A percentile compares a stretch with the other conserved stretches of the same genome.
phyloP scores from a whole-genome alignment of 345 rosid species.

The Camelina laxa region DNA sequence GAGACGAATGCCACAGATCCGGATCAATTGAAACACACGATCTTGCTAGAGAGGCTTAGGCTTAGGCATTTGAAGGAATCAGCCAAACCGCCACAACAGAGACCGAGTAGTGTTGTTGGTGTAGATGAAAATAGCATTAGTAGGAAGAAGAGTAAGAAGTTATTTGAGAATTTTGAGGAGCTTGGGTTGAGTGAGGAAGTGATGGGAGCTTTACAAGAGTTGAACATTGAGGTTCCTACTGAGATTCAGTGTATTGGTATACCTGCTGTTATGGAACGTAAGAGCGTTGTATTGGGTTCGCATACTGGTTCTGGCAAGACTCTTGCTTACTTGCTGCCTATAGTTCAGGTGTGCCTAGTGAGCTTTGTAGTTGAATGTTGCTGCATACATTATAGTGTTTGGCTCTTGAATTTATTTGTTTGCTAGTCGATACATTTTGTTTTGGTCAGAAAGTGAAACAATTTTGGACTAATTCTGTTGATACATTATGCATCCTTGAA shows the following conservation, averaged over 20 bases:
- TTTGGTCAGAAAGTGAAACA: not conserved
- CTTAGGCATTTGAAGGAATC: constrained; percentile 69
- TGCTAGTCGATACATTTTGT: not conserved
- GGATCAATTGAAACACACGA: constrained; percentile 63
- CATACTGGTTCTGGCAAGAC: constrained; percentile 99
- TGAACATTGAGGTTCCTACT: constrained; percentile 81
- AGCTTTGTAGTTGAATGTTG: not conserved
- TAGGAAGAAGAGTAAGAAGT: constrained; percentile 53
- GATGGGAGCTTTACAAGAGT: constrained; percentile 79
- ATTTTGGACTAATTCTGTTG: not conserved
- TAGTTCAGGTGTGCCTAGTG: constrained; percentile 70
- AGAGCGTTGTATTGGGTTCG: constrained; percentile 86
- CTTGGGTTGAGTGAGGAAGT: constrained; percentile 81
- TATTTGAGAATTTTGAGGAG: constrained; percentile 72
- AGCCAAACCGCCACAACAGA: constrained; percentile 45
- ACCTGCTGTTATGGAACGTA: constrained; percentile 81
- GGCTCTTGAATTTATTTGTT: not conserved
- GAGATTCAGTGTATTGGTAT: constrained; percentile 93
- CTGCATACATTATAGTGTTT: not conserved
- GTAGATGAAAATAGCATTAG: constrained; percentile 39
- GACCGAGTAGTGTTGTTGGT: constrained; percentile 39
- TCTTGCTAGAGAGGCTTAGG: constrained; percentile 83
- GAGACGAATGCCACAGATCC: constrained; percentile 44
- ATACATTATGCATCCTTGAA: not conserved
- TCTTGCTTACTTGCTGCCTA: constrained; percentile 82